Conservation (phyloP, 306 rosid genomes). For the Dalbergia cultrata region DNA sequence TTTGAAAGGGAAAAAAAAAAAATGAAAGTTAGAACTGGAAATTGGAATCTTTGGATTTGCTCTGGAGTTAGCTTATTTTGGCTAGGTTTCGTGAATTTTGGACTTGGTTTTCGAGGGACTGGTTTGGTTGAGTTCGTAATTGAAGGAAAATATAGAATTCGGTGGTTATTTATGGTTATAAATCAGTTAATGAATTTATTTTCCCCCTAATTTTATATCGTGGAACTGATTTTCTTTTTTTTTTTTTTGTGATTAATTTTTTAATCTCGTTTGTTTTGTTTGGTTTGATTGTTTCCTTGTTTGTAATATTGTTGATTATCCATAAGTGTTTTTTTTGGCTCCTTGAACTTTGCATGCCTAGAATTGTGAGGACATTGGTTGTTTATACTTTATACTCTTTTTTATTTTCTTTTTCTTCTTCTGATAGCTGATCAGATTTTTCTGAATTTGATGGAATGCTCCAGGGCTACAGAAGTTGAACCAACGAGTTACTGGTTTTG, state of each 20-base stretch:
- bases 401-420: not conserved
- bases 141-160: constrained; percentile 21
- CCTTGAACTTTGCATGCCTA: not conserved
- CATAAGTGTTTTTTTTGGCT: not conserved
- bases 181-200: not conserved
- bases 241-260: not conserved
- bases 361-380: constrained; percentile 16
- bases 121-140: constrained; percentile 27
- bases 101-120: not conserved
- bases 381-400: not conserved
- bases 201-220: not conserved
- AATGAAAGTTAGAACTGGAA: not conserved
- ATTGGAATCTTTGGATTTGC: not conserved
- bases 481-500: constrained; percentile 22
- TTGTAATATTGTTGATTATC: not conserved
- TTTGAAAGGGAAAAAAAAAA: not conserved
- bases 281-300: not conserved
- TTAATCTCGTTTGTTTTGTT: not conserved
- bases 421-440: constrained; percentile 11
- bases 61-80: not conserved
- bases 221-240: not conserved
- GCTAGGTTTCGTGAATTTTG: not conserved
- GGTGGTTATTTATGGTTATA: constrained; percentile 17
- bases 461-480: constrained; percentile 15
- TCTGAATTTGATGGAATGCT: constrained; percentile 27